phyloP scores from a whole-genome alignment of 164 flowering plant species.

The Tinospora cordifolia region DNA sequence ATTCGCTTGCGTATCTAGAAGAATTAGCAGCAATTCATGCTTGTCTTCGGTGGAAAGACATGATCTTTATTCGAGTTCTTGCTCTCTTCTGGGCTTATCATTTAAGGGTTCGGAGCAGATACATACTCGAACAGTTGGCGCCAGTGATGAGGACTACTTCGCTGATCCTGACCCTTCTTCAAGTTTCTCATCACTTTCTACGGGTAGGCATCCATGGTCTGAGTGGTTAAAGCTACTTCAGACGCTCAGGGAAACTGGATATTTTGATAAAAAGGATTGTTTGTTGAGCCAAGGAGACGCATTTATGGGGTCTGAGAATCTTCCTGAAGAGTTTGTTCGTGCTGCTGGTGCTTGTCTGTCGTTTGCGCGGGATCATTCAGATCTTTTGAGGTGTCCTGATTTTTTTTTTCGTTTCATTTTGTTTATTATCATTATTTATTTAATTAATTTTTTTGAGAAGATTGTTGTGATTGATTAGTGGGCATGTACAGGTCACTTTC shows the following conservation, averaged over 20 bases:
- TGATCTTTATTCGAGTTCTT: not conserved
- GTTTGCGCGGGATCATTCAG: conserved; percentile 43
- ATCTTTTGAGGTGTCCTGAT: conserved; percentile 38
- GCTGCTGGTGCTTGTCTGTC: conserved; percentile 44
- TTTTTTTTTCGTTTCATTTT: not conserved
- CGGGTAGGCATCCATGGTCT: conserved; percentile 37
- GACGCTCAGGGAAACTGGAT: conserved; percentile 14
- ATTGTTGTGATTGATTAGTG: not conserved
- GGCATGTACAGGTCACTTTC: conserved; percentile 45
- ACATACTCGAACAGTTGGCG: conserved; percentile 21
- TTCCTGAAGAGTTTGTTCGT: conserved; percentile 39
- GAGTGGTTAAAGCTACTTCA: conserved; percentile 47
- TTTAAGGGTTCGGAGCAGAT: conserved; percentile 12
- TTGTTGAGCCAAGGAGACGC: conserved; percentile 17
- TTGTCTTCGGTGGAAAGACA: not conserved
- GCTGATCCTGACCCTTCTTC: conserved; percentile 5
- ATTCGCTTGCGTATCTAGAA: not conserved
- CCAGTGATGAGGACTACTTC: conserved; percentile 18
- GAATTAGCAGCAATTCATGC: too few species aligned
- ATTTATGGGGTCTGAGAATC: conserved; percentile 21
- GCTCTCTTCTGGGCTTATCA: conserved; percentile 7
- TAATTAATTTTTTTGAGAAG: not conserved
- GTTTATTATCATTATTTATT: too few species aligned
- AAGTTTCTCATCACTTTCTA: conserved; percentile 7
- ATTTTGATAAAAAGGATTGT: conserved; percentile 17